phyloP scores from a whole-genome alignment of 2,329 filamentous ascomycete species.

The Cytospora mali region DNA sequence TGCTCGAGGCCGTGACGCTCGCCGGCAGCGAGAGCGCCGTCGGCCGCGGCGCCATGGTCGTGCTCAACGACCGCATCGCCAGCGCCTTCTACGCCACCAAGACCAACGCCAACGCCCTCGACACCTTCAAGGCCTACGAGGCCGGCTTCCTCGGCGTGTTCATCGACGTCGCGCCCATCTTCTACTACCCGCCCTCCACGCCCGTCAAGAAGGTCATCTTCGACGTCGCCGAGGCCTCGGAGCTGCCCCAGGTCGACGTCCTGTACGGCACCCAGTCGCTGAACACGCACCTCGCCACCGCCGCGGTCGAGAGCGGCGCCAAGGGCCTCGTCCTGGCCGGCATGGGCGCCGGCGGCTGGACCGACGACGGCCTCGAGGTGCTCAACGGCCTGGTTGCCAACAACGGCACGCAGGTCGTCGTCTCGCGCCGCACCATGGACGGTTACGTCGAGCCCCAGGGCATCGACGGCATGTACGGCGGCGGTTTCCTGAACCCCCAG shows the following conservation, averaged over 20 bases:
- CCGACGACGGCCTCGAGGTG: slow-evolving; percentile 41
- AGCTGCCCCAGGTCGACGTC: slow-evolving; percentile 58
- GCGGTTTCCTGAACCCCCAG: slow-evolving; percentile 58
- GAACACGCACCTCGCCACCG: slow-evolving; percentile 48
- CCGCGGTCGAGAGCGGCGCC: slow-evolving; percentile 52
- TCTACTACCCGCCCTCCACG: slow-evolving; percentile 57
- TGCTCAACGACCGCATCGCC: slow-evolving; percentile 64
- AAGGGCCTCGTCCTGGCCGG: slow-evolving; percentile 59
- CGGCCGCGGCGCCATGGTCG: slow-evolving; percentile 60
- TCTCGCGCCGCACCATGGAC: slow-evolving; percentile 53
- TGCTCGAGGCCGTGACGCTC: slow-evolving; percentile 61
- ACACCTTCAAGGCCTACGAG: slow-evolving; percentile 63
- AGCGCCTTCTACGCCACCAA: slow-evolving; percentile 62
- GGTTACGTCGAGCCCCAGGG: slow-evolving; percentile 49
- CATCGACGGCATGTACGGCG: slow-evolving; percentile 42
- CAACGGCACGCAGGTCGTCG: slow-evolving; percentile 52
- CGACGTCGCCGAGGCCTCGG: slow-evolving; percentile 39
- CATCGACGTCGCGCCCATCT: slow-evolving; percentile 59
- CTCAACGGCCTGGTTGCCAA: slow-evolving; percentile 48
- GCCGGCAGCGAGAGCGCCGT: slow-evolving; percentile 49
- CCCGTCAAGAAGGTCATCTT: slow-evolving; percentile 51
- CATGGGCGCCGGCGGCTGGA: slow-evolving; percentile 56
- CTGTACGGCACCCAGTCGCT: slow-evolving; percentile 59
- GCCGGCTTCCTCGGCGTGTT: slow-evolving; percentile 60
- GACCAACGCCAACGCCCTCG: slow-evolving; percentile 63